Base-by-base conservation (phyloP, 305 asterid species). In the Fraxinus xanthoxyloides region DNA sequence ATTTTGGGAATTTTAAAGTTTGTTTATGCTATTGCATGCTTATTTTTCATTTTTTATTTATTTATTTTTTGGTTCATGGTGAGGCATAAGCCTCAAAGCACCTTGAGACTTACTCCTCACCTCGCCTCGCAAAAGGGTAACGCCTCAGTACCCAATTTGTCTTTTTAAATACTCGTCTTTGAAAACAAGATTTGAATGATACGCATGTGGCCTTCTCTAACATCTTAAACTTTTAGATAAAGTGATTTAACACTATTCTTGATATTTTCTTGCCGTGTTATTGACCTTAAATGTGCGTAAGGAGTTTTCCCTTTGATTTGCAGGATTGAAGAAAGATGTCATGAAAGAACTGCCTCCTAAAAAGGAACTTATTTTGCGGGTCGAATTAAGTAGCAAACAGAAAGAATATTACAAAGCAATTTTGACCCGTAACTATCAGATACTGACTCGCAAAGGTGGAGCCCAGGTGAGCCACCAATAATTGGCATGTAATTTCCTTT, bases 301-400 rank as follows among this genome's bases (percentile, higher is more conserved):
- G 24, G 56, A 74, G 63, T 79, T 79, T 83, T 75, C 34, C 56
- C 81, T 80, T 72, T 76, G 46, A 73, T 36, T 85, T 89, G 84
- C 91, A 97, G 99, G 98, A 89, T 90, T 95, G 79, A 97, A 97
- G 89, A 97, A 93, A 86, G 99, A 97, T 88, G 99, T 95, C 82
- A 89, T 93, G 98, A 94, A 92, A 85, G 98, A 97, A 79, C 80
- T 97, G 35, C 98, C 97, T 77, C 99, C 98, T 46, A 95, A 97
- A 89, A 97, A 89, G 85, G 99, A 97, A 91, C 93, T 93, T 82
- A 95, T 97, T 86, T 81, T 97, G 81, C 99, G 97, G 72, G 97
- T 97, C 13, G 99, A 97, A 79, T 88, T 97, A 88, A 94, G 98
- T 88, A 92, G 90, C 91, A 90, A 79, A 89, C 99, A 97, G 90